Base-by-base conservation (phyloP, 306 rosid genomes). In the Begonia loranthoides region DNA sequence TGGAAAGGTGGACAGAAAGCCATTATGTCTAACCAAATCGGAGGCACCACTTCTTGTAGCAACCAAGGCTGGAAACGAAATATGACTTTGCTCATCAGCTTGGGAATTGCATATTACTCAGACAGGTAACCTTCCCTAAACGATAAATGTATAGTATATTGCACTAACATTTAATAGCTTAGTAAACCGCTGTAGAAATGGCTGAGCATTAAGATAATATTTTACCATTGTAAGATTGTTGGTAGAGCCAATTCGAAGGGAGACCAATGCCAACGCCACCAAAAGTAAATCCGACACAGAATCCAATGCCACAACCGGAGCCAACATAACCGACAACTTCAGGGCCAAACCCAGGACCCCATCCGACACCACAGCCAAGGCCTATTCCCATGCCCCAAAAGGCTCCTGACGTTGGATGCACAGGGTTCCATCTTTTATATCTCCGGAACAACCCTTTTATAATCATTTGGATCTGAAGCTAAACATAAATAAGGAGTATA, bases 291-390 rank as follows among this genome's bases (percentile, higher is more conserved):
- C 97, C 97, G 17, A 89, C 94, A 65, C 77, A 77, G 54, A 89
- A 89, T 38, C 97, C 97, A 62, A 84, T 19, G 45, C 97, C 97
- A 64, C 97, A 89, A 49, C 97, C 97, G 59, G 97, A 79, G 59
- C 97, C 97, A 61, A 89, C 97, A 67, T 81, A 79, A 13, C 95
- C 95, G 43, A 89, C 21, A 46, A 80, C 97, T 54, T 89, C 95
- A 71, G 97, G 90, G 50, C 97, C 97, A 77, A 89, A 89, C 39
- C 97, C 97, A 62, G 97, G 97, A 56, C 97, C 97, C 97, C 97
- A 89, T 66, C 97, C 97, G 47, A 89, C 73, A 13, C 97, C 97
- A 72, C 97, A 89, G 51, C 97, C 97, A 53, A 84, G 49, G 17
- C 97, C 97, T 50, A 89, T 58, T 51, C 97, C 97, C 90, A 89